Conservation (phyloP, 495 filamentous ascomycete genomes). For the Collariella sp. region DNA sequence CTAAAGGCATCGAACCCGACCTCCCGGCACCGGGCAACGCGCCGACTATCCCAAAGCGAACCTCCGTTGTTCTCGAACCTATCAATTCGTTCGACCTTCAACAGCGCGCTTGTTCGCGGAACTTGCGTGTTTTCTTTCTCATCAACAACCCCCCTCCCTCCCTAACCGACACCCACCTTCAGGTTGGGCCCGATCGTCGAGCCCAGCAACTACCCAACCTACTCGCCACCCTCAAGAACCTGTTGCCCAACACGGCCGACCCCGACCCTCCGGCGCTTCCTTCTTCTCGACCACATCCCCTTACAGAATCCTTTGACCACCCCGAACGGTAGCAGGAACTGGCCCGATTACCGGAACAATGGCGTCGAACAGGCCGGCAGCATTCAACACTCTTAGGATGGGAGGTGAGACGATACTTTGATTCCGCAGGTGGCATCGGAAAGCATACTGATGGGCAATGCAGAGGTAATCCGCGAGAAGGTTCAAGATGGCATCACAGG, state of each 20-base stretch:
- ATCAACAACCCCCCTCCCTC: neutral
- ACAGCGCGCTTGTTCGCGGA: constrained; percentile 3
- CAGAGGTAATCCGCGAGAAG: constrained; percentile 97
- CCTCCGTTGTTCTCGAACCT: neutral
- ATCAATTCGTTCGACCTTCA: constrained; percentile 14
- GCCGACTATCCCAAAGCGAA: constrained; percentile 11
- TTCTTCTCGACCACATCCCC: constrained; percentile 20
- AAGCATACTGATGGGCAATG: constrained; percentile 6
- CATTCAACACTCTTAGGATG: constrained; percentile 47
- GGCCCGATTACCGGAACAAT: constrained; percentile 27
- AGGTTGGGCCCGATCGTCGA: constrained; percentile 14
- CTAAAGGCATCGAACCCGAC: constrained; percentile 19
- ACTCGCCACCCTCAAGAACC: constrained; percentile 16
- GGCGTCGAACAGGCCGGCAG: constrained; percentile 45
- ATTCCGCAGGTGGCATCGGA: neutral
- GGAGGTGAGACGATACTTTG: constrained; percentile 37
- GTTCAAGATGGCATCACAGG: constrained; percentile 97
- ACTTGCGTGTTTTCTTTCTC: neutral
- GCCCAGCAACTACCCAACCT: constrained; percentile 8
- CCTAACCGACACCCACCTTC: neutral
- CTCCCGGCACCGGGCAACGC: constrained; percentile 14
- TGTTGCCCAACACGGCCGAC: constrained; percentile 45
- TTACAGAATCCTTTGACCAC: constrained; percentile 12
- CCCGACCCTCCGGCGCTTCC: constrained; percentile 21
- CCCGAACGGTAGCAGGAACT: constrained; percentile 29